A percentile compares a stretch with the other conserved stretches of the same genome.
These are phyloP conservation scores for Phaffia rhodozyma DNA, from an alignment of 1,284 basidiomycete species.

Conservation along the genomic window DNA sequence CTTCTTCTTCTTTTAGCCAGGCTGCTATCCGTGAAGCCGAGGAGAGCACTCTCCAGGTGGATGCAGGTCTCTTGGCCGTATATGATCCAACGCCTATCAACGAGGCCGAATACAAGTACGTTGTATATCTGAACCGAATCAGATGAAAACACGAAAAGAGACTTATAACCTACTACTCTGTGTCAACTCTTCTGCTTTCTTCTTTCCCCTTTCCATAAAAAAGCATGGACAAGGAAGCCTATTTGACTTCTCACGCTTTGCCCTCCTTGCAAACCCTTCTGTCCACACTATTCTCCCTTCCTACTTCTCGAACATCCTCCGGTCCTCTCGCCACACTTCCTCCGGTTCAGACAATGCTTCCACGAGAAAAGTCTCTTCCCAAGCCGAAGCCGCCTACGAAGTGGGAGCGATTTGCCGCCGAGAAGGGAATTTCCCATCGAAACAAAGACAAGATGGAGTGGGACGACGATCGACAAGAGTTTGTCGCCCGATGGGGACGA, in stretches of 20 bases:
- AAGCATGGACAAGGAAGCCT: conserved; percentile 64
- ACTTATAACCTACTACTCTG: not conserved
- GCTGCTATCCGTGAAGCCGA: conserved; percentile 61
- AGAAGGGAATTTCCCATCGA: conserved; percentile 82
- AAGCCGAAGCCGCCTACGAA: conserved; percentile 88
- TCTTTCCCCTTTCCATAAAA: not conserved
- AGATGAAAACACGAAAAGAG: not conserved
- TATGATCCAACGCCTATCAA: conserved; percentile 82
- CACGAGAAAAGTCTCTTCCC: conserved; percentile 82
- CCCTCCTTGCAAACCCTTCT: conserved; percentile 78
- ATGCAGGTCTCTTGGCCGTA: conserved; percentile 69
- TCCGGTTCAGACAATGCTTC: conserved; percentile 58
- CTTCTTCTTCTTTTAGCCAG: conserved; percentile 25
- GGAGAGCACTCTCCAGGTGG: conserved; percentile 58
- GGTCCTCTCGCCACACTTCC: conserved; percentile 80
- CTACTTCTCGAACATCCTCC: conserved; percentile 57
- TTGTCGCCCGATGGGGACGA: conserved; percentile 86
- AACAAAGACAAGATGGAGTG: conserved; percentile 72
- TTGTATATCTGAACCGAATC: conserved; percentile 6
- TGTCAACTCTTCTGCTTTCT: not conserved
- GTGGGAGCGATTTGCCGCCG: conserved; percentile 90
- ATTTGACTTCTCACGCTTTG: conserved; percentile 66
- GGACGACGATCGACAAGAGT: conserved; percentile 90
- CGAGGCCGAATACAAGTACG: conserved; percentile 61
- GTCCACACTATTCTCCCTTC: conserved; percentile 66